Percentiles rank a stretch among this genome's conserved stretches.
These are phyloP conservation scores for Starmerella ratchasimensis DNA, from an alignment of 805 yeast species.

Conservation along the genomic window DNA sequence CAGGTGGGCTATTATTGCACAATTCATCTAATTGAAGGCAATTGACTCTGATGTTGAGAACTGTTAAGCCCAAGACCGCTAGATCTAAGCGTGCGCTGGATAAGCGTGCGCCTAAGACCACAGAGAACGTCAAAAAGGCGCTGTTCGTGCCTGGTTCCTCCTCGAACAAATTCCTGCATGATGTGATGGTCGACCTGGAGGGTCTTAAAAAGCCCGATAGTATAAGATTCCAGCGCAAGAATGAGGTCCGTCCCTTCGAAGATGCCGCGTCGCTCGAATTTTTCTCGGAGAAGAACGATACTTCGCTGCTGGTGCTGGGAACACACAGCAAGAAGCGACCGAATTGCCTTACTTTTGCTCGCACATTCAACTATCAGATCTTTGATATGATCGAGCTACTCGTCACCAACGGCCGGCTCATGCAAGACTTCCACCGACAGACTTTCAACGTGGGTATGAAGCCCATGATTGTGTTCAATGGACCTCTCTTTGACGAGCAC, in stretches of 20 bases:
- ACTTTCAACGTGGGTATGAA: slow-evolving; percentile 82
- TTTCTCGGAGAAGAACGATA: slow-evolving; percentile 87
- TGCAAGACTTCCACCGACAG: slow-evolving; percentile 63
- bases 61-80: slow-evolving; percentile 77
- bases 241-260: slow-evolving; percentile 85
- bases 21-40: too few relatives aligned
- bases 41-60: slow-evolving; percentile 26
- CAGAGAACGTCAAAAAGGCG: slow-evolving; percentile 81
- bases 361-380: slow-evolving; percentile 81
- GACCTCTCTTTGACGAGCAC: slow-evolving; percentile 78
- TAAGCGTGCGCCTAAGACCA: slow-evolving; percentile 71
- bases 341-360: slow-evolving; percentile 70
- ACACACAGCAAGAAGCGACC: slow-evolving; percentile 84
- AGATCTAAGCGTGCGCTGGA: slow-evolving; percentile 91
- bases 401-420: slow-evolving; percentile 45
- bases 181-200: slow-evolving; percentile 75
- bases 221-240: slow-evolving; percentile 77
- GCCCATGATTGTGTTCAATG: slow-evolving; percentile 89
- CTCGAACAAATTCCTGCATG: slow-evolving; percentile 66
- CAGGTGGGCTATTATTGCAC: too few relatives aligned
- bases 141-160: slow-evolving; percentile 83
- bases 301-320: slow-evolving; percentile 67
- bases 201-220: slow-evolving; percentile 83
- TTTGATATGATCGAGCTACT: slow-evolving; percentile 91
- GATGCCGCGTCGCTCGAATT: slow-evolving; percentile 76